Evolutionary conservation across 495 filamentous ascomycete species (phyloP).

Genomic region (Aspergillus conjunctus): DNA sequence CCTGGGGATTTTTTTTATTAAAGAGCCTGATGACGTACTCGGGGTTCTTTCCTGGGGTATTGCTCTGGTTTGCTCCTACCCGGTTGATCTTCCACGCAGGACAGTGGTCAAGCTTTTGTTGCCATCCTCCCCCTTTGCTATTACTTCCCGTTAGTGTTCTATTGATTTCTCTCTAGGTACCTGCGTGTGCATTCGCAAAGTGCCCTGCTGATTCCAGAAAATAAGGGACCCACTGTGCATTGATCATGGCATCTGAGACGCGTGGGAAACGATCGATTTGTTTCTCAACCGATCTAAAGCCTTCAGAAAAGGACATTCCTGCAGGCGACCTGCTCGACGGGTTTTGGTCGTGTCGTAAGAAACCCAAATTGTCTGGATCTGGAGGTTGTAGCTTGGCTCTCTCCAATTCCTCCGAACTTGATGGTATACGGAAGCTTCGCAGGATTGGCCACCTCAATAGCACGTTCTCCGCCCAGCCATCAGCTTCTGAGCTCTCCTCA

Average conservation of each 20-base stretch:
- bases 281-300: background rate
- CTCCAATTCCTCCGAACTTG: background rate
- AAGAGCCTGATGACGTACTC: no score
- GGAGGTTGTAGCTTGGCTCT: background rate
- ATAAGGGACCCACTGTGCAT: background rate
- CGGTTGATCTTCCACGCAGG: background rate
- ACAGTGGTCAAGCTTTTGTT: background rate
- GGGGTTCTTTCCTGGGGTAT: constrained; percentile 12
- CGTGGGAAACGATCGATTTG: background rate
- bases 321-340: background rate
- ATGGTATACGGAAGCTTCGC: background rate
- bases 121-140: constrained; percentile 4
- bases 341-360: background rate
- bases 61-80: constrained; percentile 15
- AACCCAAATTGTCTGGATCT: background rate
- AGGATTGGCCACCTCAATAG: background rate
- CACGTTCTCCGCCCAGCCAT: constrained; percentile 4
- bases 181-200: background rate
- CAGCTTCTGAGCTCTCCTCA: constrained; percentile 7
- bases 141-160: background rate
- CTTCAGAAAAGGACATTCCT: background rate
- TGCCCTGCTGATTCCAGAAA: background rate
- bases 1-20: no score
- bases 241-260: constrained; percentile 4
- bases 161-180: background rate